phyloP scores from a whole-genome alignment of 176 grass and related monocot species.

The Avena eriantha region DNA sequence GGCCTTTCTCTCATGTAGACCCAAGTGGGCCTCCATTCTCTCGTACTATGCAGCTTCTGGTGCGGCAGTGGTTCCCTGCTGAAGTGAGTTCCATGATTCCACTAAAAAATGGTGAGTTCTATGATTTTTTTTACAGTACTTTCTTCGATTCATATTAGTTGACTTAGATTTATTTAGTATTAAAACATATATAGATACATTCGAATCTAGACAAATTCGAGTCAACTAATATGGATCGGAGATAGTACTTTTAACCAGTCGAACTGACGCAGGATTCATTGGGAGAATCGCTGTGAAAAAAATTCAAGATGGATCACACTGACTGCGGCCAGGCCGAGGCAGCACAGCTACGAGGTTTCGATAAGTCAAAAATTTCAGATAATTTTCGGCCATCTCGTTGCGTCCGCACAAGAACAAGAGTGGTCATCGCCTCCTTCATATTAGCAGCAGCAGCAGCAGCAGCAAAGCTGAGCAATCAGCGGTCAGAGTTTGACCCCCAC shows the following conservation, averaged over 20 bases:
- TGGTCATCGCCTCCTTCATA: background rate
- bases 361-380: background rate
- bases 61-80: background rate
- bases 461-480: background rate
- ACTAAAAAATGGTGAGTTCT: background rate
- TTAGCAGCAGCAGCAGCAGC: background rate
- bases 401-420: conserved; percentile 19
- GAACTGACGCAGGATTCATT: background rate
- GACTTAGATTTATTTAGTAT: too few relatives aligned
- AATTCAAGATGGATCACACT: background rate
- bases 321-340: background rate
- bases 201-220: too few relatives aligned
- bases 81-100: background rate
- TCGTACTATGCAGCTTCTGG: too few relatives aligned
- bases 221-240: too few relatives aligned
- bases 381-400: background rate
- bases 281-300: background rate
- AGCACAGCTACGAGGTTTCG: background rate
- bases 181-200: too few relatives aligned
- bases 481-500: too few relatives aligned
- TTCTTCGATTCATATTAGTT: too few relatives aligned
- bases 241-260: background rate
- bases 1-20: background rate
- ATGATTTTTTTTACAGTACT: background rate
- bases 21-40: background rate